These are phyloP conservation scores for Rubroshorea leprosula DNA, from an alignment of 345 rosid species.

Conservation along the genomic window DNA sequence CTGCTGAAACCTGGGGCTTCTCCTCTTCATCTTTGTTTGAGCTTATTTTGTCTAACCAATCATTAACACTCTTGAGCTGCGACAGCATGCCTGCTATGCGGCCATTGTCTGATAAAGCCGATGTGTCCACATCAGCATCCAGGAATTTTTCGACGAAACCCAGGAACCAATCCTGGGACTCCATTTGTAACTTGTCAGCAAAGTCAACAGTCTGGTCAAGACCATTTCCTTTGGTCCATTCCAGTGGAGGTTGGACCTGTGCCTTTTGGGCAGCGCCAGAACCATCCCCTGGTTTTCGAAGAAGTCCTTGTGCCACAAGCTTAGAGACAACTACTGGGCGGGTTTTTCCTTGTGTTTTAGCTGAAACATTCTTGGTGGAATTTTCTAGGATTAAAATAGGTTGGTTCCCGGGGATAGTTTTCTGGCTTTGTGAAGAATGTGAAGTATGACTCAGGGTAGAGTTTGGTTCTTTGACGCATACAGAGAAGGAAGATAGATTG, in stretches of 20 bases:
- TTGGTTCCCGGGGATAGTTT: conserved; percentile 31
- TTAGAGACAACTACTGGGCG: conserved; percentile 55
- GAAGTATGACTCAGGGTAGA: conserved; percentile 6
- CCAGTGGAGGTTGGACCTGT: conserved; percentile 42
- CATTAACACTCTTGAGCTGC: conserved; percentile 90
- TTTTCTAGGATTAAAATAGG: conserved; percentile 54
- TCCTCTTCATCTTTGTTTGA: conserved; percentile 49
- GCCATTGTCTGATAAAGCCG: conserved; percentile 61
- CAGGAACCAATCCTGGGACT: conserved; percentile 90
- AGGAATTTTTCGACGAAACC: conserved; percentile 85
- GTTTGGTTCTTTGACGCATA: conserved; percentile 47
- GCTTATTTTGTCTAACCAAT: conserved; percentile 82
- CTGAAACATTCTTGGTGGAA: conserved; percentile 33
- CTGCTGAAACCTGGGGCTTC: conserved; percentile 45
- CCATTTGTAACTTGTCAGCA: conserved; percentile 62
- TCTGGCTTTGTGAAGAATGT: conserved; percentile 33
- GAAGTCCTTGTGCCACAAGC: conserved; percentile 63
- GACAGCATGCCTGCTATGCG: conserved; percentile 90
- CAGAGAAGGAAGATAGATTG: conserved; percentile 67
- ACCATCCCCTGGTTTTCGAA: conserved; percentile 51
- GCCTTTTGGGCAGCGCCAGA: conserved; percentile 39
- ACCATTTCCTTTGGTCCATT: conserved; percentile 73
- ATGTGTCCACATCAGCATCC: conserved; percentile 60
- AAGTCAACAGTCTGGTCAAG: conserved; percentile 69
- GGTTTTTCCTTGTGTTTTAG: conserved; percentile 44